Conservation (phyloP, 2,329 filamentous ascomycete species). For the Trichoderma cornu-damae region DNA sequence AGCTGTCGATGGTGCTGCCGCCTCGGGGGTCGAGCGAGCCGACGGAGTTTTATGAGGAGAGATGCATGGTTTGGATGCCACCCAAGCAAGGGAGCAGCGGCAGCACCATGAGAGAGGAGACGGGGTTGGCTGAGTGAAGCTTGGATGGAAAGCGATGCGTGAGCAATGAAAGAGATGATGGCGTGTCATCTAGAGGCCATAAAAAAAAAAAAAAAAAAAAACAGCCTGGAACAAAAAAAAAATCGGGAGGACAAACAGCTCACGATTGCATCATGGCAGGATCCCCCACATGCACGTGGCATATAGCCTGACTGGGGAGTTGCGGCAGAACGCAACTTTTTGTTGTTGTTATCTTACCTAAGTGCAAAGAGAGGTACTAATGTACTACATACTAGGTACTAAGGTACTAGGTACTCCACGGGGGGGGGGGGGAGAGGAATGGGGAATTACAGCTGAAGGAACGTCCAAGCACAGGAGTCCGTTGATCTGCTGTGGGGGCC, state of each 20-base stretch:
- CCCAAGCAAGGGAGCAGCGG: neutral
- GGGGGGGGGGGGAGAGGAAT: too few species aligned
- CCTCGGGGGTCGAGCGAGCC: slow-evolving; percentile 26
- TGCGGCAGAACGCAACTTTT: neutral
- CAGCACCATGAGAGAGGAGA: neutral
- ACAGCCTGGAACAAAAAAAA: too few species aligned
- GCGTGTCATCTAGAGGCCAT: neutral
- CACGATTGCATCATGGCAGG: slow-evolving; percentile 13
- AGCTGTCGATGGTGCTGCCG: slow-evolving; percentile 36
- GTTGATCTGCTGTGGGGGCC: neutral
- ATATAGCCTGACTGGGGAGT: slow-evolving; percentile 18
- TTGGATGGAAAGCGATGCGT: neutral
- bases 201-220: neutral
- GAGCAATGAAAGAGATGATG: too few species aligned
- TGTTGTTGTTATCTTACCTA: slow-evolving; percentile 13
- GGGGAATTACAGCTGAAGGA: neutral
- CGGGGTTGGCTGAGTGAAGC: too few species aligned
- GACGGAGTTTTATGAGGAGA: slow-evolving; percentile 33
- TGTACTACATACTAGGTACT: too few species aligned
- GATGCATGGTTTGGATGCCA: slow-evolving; percentile 31
- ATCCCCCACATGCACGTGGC: slow-evolving; percentile 19
- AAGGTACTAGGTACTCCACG: too few species aligned
- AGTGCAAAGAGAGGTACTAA: neutral
- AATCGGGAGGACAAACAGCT: too few species aligned
- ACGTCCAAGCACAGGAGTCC: neutral